Conservation (phyloP, 306 rosid species). For the Casuarina cunninghamiana region DNA sequence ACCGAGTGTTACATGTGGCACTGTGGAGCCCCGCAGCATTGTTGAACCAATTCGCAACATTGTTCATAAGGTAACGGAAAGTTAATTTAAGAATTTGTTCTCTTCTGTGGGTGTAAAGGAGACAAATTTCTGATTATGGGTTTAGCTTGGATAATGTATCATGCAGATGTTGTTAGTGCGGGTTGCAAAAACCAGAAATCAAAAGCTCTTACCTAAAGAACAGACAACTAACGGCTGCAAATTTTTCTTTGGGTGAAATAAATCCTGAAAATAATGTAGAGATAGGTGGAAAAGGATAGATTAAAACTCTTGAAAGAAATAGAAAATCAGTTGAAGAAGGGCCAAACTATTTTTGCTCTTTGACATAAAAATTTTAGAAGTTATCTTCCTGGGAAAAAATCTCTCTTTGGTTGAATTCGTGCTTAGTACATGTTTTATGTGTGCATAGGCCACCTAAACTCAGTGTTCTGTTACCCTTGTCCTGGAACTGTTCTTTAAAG, state of each 20-base stretch:
- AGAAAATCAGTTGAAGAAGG: conserved; percentile 2
- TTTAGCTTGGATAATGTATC: neutral
- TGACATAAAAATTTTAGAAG: neutral
- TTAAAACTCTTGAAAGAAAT: neutral
- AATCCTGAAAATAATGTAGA: neutral
- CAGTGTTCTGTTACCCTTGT: neutral
- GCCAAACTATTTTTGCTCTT: neutral
- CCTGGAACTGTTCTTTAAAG: neutral
- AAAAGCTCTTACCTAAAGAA: neutral
- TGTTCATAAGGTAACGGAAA: conserved; percentile 54
- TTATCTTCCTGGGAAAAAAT: neutral
- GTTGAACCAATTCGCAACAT: conserved; percentile 90
- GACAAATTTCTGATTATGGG: neutral
- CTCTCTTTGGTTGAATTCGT: neutral
- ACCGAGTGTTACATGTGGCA: conserved; percentile 95
- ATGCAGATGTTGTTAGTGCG: neutral
- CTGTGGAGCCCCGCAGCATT: conserved; percentile 91
- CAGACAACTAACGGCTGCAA: neutral
- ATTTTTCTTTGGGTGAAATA: neutral
- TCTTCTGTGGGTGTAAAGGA: neutral
- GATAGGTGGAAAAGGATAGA: neutral
- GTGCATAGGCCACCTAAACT: neutral
- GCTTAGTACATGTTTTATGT: neutral
- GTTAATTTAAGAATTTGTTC: neutral
- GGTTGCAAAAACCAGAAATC: neutral